These are phyloP conservation scores for Phytopythium delawarense DNA, from an alignment of 352 stramenopile genomes.

Conservation along the genomic window DNA sequence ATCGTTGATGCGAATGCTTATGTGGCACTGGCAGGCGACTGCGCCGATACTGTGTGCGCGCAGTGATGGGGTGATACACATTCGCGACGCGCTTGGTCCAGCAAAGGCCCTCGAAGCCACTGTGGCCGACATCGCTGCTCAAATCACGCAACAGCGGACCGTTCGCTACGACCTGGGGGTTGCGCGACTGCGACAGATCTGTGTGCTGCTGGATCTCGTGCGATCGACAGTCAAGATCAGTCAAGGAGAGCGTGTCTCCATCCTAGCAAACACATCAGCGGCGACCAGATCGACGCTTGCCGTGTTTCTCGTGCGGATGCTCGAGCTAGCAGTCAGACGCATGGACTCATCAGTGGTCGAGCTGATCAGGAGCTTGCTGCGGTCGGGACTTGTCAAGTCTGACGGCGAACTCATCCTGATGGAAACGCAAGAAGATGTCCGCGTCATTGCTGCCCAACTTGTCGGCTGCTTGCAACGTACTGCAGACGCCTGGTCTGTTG, in stretches of 20 bases:
- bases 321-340: not conserved
- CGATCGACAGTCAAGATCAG: slow-evolving; percentile 5
- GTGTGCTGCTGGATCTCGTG: slow-evolving; percentile 27
- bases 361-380: not conserved
- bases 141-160: not conserved
- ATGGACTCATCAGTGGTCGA: not conserved
- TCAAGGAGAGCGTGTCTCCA: slow-evolving; percentile 1
- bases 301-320: not conserved
- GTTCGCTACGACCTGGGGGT: slow-evolving; percentile 18
- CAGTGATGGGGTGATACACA: slow-evolving; percentile 19
- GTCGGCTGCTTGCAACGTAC: not conserved
- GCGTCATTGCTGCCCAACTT: not conserved
- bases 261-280: not conserved
- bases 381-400: not conserved
- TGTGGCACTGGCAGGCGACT: slow-evolving; percentile 63
- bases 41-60: slow-evolving; percentile 47
- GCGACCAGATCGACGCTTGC: not conserved
- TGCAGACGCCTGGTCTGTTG: not conserved
- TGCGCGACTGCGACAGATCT: slow-evolving; percentile 33
- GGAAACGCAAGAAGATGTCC: not conserved
- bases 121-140: slow-evolving; percentile 7
- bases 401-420: not conserved
- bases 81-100: slow-evolving; percentile 18
- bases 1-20: slow-evolving; percentile 24
- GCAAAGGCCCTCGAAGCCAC: slow-evolving; percentile 7